Base-by-base conservation (phyloP, 306 rosid genomes). In the Cicer yamashitae region DNA sequence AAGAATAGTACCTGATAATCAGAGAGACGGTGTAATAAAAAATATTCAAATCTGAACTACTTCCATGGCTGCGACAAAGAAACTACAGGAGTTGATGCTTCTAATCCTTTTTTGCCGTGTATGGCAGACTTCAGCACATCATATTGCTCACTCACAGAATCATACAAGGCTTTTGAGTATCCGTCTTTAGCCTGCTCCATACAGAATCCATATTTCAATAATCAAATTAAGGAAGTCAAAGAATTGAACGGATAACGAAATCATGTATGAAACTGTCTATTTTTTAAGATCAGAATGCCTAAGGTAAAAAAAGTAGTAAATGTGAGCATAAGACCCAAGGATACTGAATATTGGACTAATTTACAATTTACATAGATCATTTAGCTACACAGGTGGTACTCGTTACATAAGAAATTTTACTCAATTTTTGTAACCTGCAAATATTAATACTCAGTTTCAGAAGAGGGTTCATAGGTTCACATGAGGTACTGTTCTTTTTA, bases 21-120 rank as follows among this genome's bases (percentile, higher is more conserved):
- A 65, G 75, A 73, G 81, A 15, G 77, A 81, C 41, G 73, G 72
- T 56, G 73, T 43, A 57, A 64, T 9, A 47, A 54, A 79, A 63
- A 77, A 54, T 58, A 69, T 61, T 61, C 70, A 34, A 70, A 75
- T 59, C 45, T 47, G 45, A 84, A 79, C 89, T 90, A 90, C 82
- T 74, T 84, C 97, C 99, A 90, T 7, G 97, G 92, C 81, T 96
- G 99, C 30, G 97, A 88, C 87, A 96, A 78, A 76, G 91, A 84
- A 66, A 96, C 85, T 71, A 47, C 78, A 6, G 89, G 86, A 47
- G 79, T 87, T 66, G 98, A 89, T 59, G 97, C 96, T n/a, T 50
- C 22, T 34, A 84, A 74, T 79, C 97, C 99, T 81, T 83, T 83
- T 73, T 70, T 77, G 40, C 89, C 86, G 44, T 89, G 88, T 76